Conservation (phyloP, 495 filamentous ascomycete species). For the Hyaloscypha variabilis region DNA sequence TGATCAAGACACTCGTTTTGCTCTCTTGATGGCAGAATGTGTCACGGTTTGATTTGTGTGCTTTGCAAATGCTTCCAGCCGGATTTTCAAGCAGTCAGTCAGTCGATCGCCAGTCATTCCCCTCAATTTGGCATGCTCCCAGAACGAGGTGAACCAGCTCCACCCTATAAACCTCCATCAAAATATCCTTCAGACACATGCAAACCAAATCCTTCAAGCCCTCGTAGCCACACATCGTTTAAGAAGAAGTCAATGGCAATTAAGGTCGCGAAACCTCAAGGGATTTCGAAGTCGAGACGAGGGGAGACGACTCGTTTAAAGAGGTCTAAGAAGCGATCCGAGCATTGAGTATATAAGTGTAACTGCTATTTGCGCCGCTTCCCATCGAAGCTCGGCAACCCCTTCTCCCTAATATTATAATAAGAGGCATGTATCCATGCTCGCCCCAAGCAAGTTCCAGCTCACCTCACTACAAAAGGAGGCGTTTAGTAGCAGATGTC, state of each 20-base stretch:
- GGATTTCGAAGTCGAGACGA: constrained; percentile 13
- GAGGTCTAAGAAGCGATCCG: constrained; percentile 8
- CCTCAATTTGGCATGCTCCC: constrained; percentile 16
- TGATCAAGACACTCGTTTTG: too few species aligned
- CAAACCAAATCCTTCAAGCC: constrained; percentile 4
- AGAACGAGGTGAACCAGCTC: constrained; percentile 1
- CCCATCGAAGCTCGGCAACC: too few species aligned
- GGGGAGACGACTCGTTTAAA: constrained; percentile 16
- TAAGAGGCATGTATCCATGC: neutral
- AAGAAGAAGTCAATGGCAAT: constrained; percentile 1
- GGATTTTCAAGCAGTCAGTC: too few species aligned
- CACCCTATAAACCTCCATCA: neutral
- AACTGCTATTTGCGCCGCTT: too few species aligned
- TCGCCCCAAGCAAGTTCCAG: constrained; percentile 18
- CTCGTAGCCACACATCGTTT: neutral
- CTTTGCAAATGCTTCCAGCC: too few species aligned
- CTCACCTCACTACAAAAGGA: constrained; percentile 17
- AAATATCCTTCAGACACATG: neutral
- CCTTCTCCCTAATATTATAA: too few species aligned
- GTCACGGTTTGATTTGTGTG: too few species aligned
- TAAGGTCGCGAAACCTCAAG: constrained; percentile 14
- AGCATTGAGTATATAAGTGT: constrained; percentile 11
- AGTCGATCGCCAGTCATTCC: too few species aligned
- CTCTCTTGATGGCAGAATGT: too few species aligned
- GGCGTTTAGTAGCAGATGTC: neutral